Evolutionary conservation across 768 basidiomycete genomes (phyloP).

Genomic region (Chiua virens): DNA sequence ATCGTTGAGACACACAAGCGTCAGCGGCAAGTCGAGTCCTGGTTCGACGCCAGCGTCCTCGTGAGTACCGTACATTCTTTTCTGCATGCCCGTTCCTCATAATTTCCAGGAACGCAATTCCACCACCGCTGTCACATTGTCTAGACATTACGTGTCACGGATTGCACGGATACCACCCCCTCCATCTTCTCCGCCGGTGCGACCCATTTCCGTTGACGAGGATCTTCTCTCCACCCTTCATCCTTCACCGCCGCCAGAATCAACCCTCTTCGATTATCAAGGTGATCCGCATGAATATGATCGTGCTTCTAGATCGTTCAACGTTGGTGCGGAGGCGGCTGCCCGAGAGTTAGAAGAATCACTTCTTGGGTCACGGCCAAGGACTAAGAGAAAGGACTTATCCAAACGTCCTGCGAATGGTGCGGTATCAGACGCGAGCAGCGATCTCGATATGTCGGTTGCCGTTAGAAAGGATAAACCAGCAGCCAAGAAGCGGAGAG

Average conservation of each 20-base stretch:
- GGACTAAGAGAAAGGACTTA: slow-evolving; percentile 43
- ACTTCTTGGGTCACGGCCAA: slow-evolving; percentile 40
- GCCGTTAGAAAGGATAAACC: slow-evolving; percentile 41
- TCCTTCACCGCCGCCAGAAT: slow-evolving; percentile 36
- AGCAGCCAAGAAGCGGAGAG: slow-evolving; percentile 60
- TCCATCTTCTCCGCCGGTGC: slow-evolving; percentile 38
- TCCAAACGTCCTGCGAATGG: slow-evolving; percentile 52
- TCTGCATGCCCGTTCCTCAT: background rate
- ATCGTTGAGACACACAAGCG: slow-evolving; percentile 71
- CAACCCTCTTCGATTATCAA: slow-evolving; percentile 31
- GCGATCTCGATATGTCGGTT: slow-evolving; percentile 49
- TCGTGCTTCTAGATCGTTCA: slow-evolving; percentile 19
- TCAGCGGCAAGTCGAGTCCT: slow-evolving; percentile 68
- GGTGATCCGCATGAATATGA: slow-evolving; percentile 26
- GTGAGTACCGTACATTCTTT: slow-evolving; percentile 39
- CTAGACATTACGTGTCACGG: slow-evolving; percentile 39
- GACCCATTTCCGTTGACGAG: slow-evolving; percentile 32
- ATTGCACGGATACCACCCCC: slow-evolving; percentile 46
- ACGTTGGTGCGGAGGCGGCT: slow-evolving; percentile 50
- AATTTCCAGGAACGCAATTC: slow-evolving; percentile 66
- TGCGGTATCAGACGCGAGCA: slow-evolving; percentile 56
- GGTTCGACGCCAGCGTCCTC: slow-evolving; percentile 66
- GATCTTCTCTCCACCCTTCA: slow-evolving; percentile 37
- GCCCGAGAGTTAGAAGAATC: slow-evolving; percentile 59
- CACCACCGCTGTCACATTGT: slow-evolving; percentile 47